Evolutionary conservation across 768 basidiomycete genomes (phyloP), one percentile per base, ranked within the genome.

Genomic region (Lepiota venenata): DNA sequence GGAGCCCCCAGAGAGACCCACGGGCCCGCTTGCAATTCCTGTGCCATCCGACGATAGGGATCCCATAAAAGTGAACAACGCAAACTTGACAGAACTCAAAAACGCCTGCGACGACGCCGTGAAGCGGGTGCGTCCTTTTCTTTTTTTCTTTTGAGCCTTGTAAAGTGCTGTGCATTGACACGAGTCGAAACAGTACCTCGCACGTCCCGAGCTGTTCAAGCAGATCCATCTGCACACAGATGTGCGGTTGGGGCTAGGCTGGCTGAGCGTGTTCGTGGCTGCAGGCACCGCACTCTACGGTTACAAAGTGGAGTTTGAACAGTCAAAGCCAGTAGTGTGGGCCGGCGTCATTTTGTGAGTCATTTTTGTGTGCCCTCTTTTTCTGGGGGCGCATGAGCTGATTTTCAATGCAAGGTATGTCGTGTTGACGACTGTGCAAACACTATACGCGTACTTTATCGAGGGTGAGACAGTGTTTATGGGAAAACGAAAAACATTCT

Each of bases 221-320:
- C 89, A 90, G 66, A 92, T 85, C 36, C 80, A 95, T 69, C 74
- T 82, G 40, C 93, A 98, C 61, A 93, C 91, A 1, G 94, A 97
- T 64, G 85, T 97, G 10, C 84, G 91, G 46, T 80, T 98, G 40
- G 84, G 74, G 0, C 77, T 98, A 11, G 96, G 96, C 25, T 98
- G 93, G 89, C 72, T 85, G 14, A 83, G 88, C 57, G 88, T 93
- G 44, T 78, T 93, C 55, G 78, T 95, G 14, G 92, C 94, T 18
- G 80, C 79, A 41, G 87, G 81, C 11, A 92, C 91, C 25, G 88
- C 87, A 32, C 74, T 91, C 40, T 96, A 96, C 63, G 91, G 92
- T 32, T 93, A 86, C 70, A 86, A 88, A 63, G 73, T 87, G 42
- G 88, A 90, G n/a, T 98, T 96, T 67, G 91, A 96, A 68, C 80